Base-by-base conservation (phyloP, 2,329 filamentous ascomycete genomes). In the Talaromyces atroroseus region DNA sequence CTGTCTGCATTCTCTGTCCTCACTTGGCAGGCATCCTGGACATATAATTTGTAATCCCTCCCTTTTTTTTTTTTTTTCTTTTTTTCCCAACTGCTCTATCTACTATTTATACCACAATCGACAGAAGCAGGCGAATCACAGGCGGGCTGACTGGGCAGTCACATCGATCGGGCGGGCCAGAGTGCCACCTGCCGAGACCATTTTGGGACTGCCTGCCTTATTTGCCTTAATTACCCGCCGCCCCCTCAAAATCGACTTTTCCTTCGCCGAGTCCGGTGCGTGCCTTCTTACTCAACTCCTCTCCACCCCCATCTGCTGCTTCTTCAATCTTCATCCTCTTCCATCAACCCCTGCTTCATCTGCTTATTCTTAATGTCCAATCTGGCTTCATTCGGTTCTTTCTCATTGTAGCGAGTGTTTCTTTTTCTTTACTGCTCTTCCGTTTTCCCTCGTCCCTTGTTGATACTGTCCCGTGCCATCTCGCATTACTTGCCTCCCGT, bases 181-280 rank as follows among this genome's bases (percentile, higher is more conserved):
- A 44, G 40, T 7, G 32, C n/a, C 40, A n/a, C 14, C 40, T 21
- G 40, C 40, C 18, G 38, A 16, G 14, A 42, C 2, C 38, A 6
- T 11, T 18, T 6, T 6, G 42, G 14, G 16, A 14, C 21, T 38
- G 49, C n/a, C 40, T 50, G 32, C 20, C 48, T 50, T 50, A 52
- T 23, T 34, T 49, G 48, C 49, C 34, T 23, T 44, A 44, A 44
- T 18, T 44, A 23, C 40, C 40, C 40, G 40, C 40, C 8, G 5
- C 40, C 40, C 40, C 18, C 40, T 21, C 40, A 21, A 42, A 42
- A 20, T 12, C 29, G 29, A 34, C 29, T 11, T 57, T 50, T 50
- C 46, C 46, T 54, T 58, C 56, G 56, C 56, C 56, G 56, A 58
- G 50, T 52, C 56, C 56, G 50, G 50, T 49, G 32, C 38, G 21